Percentiles rank a stretch among this genome's conserved stretches.
phyloP scores from a whole-genome alignment of 352 stramenopile genomes.

The Phytophthora podocarpi region DNA sequence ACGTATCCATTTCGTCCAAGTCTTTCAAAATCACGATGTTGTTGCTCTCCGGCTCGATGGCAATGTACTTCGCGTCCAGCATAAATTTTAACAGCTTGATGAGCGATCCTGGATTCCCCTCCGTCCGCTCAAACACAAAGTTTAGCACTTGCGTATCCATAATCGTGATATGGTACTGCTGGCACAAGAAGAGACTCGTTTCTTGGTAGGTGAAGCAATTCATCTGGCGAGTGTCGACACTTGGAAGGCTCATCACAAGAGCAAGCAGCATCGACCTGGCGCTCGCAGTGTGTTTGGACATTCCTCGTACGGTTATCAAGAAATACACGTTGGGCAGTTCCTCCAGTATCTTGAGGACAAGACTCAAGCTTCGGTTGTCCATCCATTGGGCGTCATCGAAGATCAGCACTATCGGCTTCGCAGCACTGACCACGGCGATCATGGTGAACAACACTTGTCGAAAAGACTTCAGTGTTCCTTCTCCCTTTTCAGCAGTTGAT shows the following conservation, averaged over 20 bases:
- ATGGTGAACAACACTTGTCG: constrained; percentile 63
- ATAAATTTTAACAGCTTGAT: constrained; percentile 77
- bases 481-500: constrained; percentile 31
- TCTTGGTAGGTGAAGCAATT: constrained; percentile 64
- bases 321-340: constrained; percentile 64
- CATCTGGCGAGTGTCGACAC: constrained; percentile 41
- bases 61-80: constrained; percentile 68
- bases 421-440: constrained; percentile 50
- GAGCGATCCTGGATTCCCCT: constrained; percentile 69
- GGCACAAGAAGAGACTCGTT: constrained; percentile 76
- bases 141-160: constrained; percentile 82
- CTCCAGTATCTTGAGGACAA: constrained; percentile 63
- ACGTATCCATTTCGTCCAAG: constrained; percentile 76
- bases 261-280: constrained; percentile 43
- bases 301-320: constrained; percentile 51
- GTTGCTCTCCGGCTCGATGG: constrained; percentile 49
- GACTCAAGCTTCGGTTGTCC: constrained; percentile 61
- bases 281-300: constrained; percentile 39
- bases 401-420: constrained; percentile 67
- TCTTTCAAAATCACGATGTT: constrained; percentile 72
- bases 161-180: constrained; percentile 81
- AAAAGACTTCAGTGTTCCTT: constrained; percentile 55
- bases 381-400: constrained; percentile 85
- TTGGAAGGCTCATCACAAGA: constrained; percentile 34
- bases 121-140: constrained; percentile 70